Conservation (phyloP, 2,329 filamentous ascomycete genomes). For the Cytospora schulzeri region DNA sequence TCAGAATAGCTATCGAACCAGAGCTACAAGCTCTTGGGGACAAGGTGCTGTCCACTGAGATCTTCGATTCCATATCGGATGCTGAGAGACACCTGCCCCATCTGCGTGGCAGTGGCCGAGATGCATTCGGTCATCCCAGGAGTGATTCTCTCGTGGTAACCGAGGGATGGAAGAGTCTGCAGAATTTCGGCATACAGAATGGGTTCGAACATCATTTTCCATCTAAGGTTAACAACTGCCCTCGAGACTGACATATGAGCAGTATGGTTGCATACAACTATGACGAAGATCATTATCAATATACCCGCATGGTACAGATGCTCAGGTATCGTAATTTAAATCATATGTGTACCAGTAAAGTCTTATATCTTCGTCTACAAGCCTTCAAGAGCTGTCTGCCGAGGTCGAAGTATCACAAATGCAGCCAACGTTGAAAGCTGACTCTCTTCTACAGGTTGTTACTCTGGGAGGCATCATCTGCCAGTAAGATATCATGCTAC, state of each 20-base stretch:
- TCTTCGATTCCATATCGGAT: slow-evolving; percentile 63
- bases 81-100: slow-evolving; percentile 67
- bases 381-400: background rate
- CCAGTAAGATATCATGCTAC: slow-evolving; percentile 35
- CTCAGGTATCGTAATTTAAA: slow-evolving; percentile 41
- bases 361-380: background rate
- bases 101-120: slow-evolving; percentile 56
- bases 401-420: background rate
- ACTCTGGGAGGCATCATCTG: slow-evolving; percentile 61
- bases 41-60: slow-evolving; percentile 54
- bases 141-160: slow-evolving; percentile 61
- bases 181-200: slow-evolving; percentile 58
- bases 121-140: slow-evolving; percentile 62
- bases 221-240: background rate
- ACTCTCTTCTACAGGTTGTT: background rate
- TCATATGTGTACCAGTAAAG: background rate
- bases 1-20: slow-evolving; percentile 43
- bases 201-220: slow-evolving; percentile 39
- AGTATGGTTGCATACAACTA: slow-evolving; percentile 63
- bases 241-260: background rate
- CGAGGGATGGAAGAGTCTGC: slow-evolving; percentile 67
- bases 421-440: slow-evolving; percentile 42
- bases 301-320: slow-evolving; percentile 62
- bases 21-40: slow-evolving; percentile 53
- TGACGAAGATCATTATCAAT: slow-evolving; percentile 51